Evolutionary conservation across 495 filamentous ascomycete species (phyloP), one percentile per base, ranked within the genome.

Genomic region (Bacidia gigantensis): DNA sequence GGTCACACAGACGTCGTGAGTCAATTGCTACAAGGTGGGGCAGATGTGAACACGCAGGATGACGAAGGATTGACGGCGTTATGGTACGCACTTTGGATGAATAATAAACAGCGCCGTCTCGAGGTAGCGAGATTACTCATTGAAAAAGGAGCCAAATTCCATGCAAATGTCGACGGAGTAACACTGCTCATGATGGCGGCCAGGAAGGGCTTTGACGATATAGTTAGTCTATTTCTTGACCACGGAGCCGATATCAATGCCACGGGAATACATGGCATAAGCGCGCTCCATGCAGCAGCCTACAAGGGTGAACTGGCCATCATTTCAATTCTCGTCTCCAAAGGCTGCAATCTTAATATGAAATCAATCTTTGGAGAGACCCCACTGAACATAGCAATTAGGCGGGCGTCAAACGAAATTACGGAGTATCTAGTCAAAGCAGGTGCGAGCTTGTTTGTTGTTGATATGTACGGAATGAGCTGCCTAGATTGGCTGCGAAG

Each of bases 1-100:
- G 53, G 50, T 18, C 17, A 56, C 17, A 53, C 53, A 39, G 57
- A 59, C 35, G 56, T 50, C 29, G 52, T 50, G 1, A 20, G 25
- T 2, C 9, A 53, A 17, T 50, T 59, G 1, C 41, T 59, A 5
- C 49, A 56, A 1, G 48, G 56, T 17, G 45, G 41, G 2, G 57
- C 57, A 17, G 46, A 44, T 26, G 46, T 56, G 3, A 59, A 59
- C 18, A 50, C 53, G 7, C 5, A 14, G 14, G 14, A 35, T 14
- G 14, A 35, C 7, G 29, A 35, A 5, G 29, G 29, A 35, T 35
- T 5, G 29, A 35, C 29, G 29, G 5, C 29, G 14, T 14, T 35
- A 14, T 14, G 14, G 5, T 7, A 7, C 7, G 29, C 29, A 5
- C 5, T 5, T 35, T 5, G 14, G 7, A 14, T 7, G 7, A 35